Evolutionary conservation across 2,329 filamentous ascomycete genomes (phyloP).

Genomic region (Nothopassalora personata): DNA sequence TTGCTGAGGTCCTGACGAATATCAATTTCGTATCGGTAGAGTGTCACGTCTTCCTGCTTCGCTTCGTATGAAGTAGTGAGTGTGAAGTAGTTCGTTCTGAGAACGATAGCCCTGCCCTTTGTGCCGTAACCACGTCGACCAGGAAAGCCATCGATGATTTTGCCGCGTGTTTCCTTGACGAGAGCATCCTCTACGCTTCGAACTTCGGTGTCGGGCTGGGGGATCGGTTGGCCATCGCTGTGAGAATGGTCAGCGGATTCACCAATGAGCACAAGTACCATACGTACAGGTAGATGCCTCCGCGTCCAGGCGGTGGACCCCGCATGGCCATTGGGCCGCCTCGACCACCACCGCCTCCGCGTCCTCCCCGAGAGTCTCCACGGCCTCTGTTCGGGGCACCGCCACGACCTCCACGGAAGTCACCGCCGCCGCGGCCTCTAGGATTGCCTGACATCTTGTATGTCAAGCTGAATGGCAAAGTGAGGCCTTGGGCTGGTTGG

Average conservation of each 20-base stretch:
- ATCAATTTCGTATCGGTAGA: slow-evolving; percentile 41
- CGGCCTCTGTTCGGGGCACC: slow-evolving; percentile 8
- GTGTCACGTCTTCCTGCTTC: slow-evolving; percentile 18
- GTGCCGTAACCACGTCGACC: slow-evolving; percentile 36
- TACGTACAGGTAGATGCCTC: slow-evolving; percentile 25
- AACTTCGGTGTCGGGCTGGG: slow-evolving; percentile 22
- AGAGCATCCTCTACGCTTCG: slow-evolving; percentile 22
- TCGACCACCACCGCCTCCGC: slow-evolving; percentile 32
- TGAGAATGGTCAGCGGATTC: slow-evolving; percentile 21
- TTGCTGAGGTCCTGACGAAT: slow-evolving; percentile 31
- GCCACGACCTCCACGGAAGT: slow-evolving; percentile 9
- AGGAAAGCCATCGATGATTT: slow-evolving; percentile 30
- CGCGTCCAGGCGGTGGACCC: slow-evolving; percentile 11
- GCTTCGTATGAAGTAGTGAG: slow-evolving; percentile 34
- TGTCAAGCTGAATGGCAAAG: not conserved
- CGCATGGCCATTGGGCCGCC: slow-evolving; percentile 13
- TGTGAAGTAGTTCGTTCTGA: slow-evolving; percentile 42
- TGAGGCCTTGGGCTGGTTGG: not conserved
- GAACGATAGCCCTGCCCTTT: slow-evolving; percentile 33
- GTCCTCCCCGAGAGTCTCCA: slow-evolving; percentile 42
- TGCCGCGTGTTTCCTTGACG: slow-evolving; percentile 21
- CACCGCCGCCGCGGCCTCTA: slow-evolving; percentile 15
- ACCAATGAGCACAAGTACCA: not conserved
- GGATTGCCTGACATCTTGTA: slow-evolving; percentile 20
- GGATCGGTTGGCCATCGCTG: slow-evolving; percentile 15